Base-by-base conservation (phyloP, 2,329 filamentous ascomycete genomes). In the Orbilia oligospora region DNA sequence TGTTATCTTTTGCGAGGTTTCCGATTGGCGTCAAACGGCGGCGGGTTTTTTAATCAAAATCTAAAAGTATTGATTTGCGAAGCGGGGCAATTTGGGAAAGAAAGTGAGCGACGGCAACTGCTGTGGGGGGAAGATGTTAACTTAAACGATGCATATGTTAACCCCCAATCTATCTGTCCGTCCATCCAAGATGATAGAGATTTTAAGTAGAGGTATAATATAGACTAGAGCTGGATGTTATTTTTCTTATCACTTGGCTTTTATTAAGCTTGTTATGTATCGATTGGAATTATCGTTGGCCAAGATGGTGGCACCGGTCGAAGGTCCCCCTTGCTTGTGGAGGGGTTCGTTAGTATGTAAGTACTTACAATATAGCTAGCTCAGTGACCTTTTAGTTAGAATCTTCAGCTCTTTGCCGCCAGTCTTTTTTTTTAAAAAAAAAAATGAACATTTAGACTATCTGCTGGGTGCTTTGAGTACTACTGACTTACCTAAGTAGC, bases 201-300 rank as follows among this genome's bases (percentile, higher is more conserved):
- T n/a, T n/a, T n/a, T n/a, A n/a, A n/a, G n/a, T n/a, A n/a, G n/a
- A n/a, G n/a, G n/a, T n/a, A n/a, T 14, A 10, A 38, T 46, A 2
- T 5, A 46, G n/a, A 18, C 8, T 38, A 44, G 41, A 44, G 14
- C 41, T n/a, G 18, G 12, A 5, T 58, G n/a, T n/a, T n/a, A n/a
- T n/a, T n/a, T n/a, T n/a, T n/a, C 55, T 33, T 61, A 61, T 61
- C 55, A 61, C 55, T 61, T 61, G 55, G 55, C 55, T 61, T 61
- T 61, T 61, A 61, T 61, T 61, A 61, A 61, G 55, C 55, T 61
- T 61, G 33, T 61, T 61, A 61, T 61, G 55, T 51, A 51, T 51
- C 20, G 48, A 51, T 24, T 51, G 20, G 20, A 51, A n/a, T n/a
- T 33, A 30, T 30, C 51, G 27, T 27, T 48, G 22, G 20, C 48